A percentile compares a stretch with the other conserved stretches of the same genome.
Conservation (phyloP, 1,284 basidiomycete genomes). For the Heliocybe sulcata region DNA sequence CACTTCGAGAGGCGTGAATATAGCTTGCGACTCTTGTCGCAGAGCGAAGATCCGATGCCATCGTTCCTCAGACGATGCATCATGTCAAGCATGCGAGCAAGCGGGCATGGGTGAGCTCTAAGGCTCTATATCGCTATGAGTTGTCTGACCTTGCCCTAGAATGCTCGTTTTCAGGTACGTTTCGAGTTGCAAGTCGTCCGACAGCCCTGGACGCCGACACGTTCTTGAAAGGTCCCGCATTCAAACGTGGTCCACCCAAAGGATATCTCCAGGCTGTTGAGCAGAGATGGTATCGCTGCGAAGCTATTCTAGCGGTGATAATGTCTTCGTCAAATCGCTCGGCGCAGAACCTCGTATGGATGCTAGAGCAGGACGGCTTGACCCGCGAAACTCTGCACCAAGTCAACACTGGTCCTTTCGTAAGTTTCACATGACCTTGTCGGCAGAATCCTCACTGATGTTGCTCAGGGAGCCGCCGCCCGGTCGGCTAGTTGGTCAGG, state of each 20-base stretch:
- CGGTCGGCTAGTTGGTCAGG: constrained; percentile 40
- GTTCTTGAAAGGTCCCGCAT: constrained; percentile 75
- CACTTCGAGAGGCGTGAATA: too few relatives aligned
- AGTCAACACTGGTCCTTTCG: constrained; percentile 73
- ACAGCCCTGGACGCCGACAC: too few relatives aligned
- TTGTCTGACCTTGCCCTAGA: too few relatives aligned
- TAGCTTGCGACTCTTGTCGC: too few relatives aligned
- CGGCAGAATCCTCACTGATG: constrained; percentile 3
- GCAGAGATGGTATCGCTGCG: constrained; percentile 83
- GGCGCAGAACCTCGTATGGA: not conserved
- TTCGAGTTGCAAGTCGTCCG: too few relatives aligned
- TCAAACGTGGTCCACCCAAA: constrained; percentile 82
- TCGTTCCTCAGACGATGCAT: too few relatives aligned
- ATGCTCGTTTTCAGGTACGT: too few relatives aligned
- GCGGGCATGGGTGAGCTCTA: too few relatives aligned
- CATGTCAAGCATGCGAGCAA: too few relatives aligned
- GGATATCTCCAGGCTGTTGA: constrained; percentile 89
- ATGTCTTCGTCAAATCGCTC: constrained; percentile 31
- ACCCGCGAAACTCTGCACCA: constrained; percentile 64
- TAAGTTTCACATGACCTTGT: constrained; percentile 23
- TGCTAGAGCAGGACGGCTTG: constrained; percentile 57
- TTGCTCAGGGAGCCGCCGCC: constrained; percentile 55
- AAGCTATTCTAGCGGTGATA: constrained; percentile 74
- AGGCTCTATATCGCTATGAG: too few relatives aligned
- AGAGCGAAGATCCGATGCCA: too few relatives aligned